phyloP scores from a whole-genome alignment of 225 moss, liverwort and hornwort genomes.

The Physcomitrium patens region DNA sequence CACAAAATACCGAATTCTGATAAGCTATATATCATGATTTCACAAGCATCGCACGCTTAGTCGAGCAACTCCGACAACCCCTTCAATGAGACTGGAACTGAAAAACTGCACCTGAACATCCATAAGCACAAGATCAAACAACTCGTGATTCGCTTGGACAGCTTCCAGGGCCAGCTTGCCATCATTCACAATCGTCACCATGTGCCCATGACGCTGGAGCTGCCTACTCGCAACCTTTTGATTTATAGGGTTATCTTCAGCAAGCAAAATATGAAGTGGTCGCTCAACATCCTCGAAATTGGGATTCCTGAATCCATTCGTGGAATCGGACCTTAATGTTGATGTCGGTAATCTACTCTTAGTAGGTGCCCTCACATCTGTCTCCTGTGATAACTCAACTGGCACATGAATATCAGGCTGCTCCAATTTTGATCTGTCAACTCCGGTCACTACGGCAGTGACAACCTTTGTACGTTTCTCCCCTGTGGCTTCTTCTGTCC shows the following conservation, averaged over 20 bases:
- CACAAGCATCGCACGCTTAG: background rate
- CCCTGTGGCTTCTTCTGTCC: constrained; percentile 9
- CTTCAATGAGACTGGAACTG: background rate
- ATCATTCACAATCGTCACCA: constrained; percentile 68
- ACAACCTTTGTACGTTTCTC: constrained; percentile 23
- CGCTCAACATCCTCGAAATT: constrained; percentile 27
- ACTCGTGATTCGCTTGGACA: constrained; percentile 52
- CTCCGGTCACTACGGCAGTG: background rate
- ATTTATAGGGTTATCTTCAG: constrained; percentile 74
- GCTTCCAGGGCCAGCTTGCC: constrained; percentile 68
- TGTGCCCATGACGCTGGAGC: constrained; percentile 69
- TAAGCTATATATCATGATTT: background rate
- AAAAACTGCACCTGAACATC: constrained; percentile 65
- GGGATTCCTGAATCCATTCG: constrained; percentile 25
- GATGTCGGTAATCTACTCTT: constrained; percentile 7
- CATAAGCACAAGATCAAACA: constrained; percentile 73
- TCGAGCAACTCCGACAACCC: background rate
- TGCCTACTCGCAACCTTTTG: constrained; percentile 73
- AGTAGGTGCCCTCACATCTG: constrained; percentile 13
- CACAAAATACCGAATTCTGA: background rate
- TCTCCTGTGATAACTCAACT: constrained; percentile 5
- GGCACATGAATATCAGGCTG: constrained; percentile 14
- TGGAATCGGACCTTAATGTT: constrained; percentile 5
- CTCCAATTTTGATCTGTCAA: constrained; percentile 20
- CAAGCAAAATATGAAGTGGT: constrained; percentile 61